Evolutionary conservation across 805 yeast genomes (phyloP), one percentile per base, ranked within the genome.

Genomic region (Candida taoyuanica): DNA sequence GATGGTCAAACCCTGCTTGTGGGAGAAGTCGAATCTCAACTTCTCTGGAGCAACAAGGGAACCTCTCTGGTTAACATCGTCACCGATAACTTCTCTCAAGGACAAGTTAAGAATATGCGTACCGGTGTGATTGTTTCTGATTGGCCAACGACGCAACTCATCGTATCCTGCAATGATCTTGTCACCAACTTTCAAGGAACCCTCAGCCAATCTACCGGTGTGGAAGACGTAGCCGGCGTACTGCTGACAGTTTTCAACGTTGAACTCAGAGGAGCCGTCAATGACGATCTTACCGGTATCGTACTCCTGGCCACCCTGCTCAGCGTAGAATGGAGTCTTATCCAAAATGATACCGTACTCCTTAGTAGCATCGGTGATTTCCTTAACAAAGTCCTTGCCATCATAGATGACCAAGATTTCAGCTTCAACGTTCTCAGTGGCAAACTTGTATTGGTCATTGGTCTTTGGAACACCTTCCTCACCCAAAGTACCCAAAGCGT

Each of bases 251-350:
- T 93, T 88, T 48, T 80, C 82, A 43, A 93, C 98, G 42, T 77
- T 79, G 65, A 93, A 91, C 62, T 91, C 96, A 39, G 89, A 71
- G 50, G 66, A 66, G 32, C 94, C 96, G 58, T 89, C 97, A 55
- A 87, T 78, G 36, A 87, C 89, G 48, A 93, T 73, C 63, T 77
- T 83, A 65, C 99, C 99, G 30, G 94, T 84, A 62, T 93, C 99
- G 58, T 74, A 83, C 64, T 88, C 97, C 72, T 93, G 99, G 58
- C 99, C 99, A 78, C 99, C 99, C 66, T 86, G 94, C 69, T 93
- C 99, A 35, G 98, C 98, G 59, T 93, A 93, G 66, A 93, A 87
- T 62, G 94, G 93, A 18, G 98, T 86, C 62, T 78, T 83, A 60
- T 93, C 94, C 43, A 93, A 71, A 34, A 93, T 61, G 37, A 93